phyloP scores from a whole-genome alignment of 2,329 filamentous ascomycete genomes.

The Colletotrichum viniferum region DNA sequence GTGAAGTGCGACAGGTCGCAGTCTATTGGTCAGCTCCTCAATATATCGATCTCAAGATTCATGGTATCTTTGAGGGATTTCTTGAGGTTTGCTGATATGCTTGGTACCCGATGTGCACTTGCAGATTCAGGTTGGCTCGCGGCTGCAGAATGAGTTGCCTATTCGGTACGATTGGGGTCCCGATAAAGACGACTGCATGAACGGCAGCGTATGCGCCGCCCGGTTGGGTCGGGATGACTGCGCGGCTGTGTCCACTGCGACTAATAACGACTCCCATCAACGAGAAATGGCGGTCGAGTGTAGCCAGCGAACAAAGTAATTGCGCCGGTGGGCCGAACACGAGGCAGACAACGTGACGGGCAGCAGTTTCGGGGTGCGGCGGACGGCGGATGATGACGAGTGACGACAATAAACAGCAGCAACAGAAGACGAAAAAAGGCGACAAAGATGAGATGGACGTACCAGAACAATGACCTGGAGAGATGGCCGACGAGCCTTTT shows the following conservation, averaged over 20 bases:
- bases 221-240: neutral
- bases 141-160: slow-evolving; percentile 1
- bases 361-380: neutral
- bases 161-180: slow-evolving; percentile 1
- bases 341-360: neutral
- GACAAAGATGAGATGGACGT: slow-evolving; percentile 40
- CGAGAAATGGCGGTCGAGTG: neutral
- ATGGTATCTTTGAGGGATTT: neutral
- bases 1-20: neutral
- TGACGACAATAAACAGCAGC: neutral
- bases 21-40: neutral
- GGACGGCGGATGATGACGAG: neutral
- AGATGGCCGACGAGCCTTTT: slow-evolving; percentile 42
- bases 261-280: neutral
- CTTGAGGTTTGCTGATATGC: neutral
- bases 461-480: slow-evolving; percentile 80
- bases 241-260: neutral
- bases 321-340: neutral
- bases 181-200: slow-evolving; percentile 12
- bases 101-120: neutral
- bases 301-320: slow-evolving; percentile 17
- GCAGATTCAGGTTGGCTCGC: neutral
- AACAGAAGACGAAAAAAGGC: neutral
- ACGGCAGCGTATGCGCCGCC: neutral
- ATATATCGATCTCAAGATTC: neutral